These are phyloP conservation scores for Metschnikowia rubicola DNA, from an alignment of 805 yeast genomes.

Conservation along the genomic window DNA sequence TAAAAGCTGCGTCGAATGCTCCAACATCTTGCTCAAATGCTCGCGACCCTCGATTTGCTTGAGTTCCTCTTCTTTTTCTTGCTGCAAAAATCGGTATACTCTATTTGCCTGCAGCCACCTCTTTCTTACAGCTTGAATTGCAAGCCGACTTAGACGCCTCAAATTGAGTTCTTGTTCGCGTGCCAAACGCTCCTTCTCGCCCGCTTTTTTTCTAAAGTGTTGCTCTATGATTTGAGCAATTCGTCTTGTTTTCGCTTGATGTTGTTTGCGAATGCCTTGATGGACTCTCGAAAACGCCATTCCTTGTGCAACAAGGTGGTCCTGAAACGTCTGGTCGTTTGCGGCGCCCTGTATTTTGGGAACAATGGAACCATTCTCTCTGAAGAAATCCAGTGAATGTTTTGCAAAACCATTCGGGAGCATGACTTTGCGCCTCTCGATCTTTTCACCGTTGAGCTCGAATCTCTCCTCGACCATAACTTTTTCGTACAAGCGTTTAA, in stretches of 20 bases:
- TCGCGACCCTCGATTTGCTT: slow-evolving; percentile 80
- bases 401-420: slow-evolving; percentile 42
- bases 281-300: slow-evolving; percentile 65
- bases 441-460: slow-evolving; percentile 47
- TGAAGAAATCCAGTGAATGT: slow-evolving; percentile 43
- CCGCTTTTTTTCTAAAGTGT: slow-evolving; percentile 80
- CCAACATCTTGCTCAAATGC: slow-evolving; percentile 81
- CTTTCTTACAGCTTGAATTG: slow-evolving; percentile 80
- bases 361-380: slow-evolving; percentile 40
- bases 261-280: slow-evolving; percentile 59
- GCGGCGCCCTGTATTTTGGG: slow-evolving; percentile 43
- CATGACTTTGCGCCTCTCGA: slow-evolving; percentile 42
- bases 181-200: slow-evolving; percentile 79
- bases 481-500: slow-evolving; percentile 44
- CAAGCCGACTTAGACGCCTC: slow-evolving; percentile 68
- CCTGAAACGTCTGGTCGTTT: slow-evolving; percentile 54
- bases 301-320: slow-evolving; percentile 76
- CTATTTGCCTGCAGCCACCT: slow-evolving; percentile 90
- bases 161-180: slow-evolving; percentile 73
- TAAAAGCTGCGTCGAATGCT: slow-evolving; percentile 83
- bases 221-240: slow-evolving; percentile 80
- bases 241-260: slow-evolving; percentile 45
- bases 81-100: slow-evolving; percentile 69
- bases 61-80: slow-evolving; percentile 73
- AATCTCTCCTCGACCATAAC: slow-evolving; percentile 33